A percentile compares a stretch with the other conserved stretches of the same genome.
These are phyloP conservation scores for Ceratocystis albifundus DNA, from an alignment of 2,329 filamentous ascomycete species.

Conservation along the genomic window DNA sequence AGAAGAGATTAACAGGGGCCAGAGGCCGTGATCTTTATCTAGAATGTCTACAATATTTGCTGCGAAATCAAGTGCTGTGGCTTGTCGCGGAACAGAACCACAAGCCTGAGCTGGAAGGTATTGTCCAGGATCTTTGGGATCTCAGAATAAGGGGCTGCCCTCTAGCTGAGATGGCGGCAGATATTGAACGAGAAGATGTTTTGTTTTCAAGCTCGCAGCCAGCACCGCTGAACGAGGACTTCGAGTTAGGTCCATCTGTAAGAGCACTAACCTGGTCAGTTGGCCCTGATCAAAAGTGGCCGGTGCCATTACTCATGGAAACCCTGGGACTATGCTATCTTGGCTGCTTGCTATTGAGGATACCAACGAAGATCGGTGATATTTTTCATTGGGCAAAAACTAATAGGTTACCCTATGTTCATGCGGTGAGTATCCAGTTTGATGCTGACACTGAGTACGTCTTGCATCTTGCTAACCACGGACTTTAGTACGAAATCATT, in stretches of 20 bases:
- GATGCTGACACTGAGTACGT: background rate
- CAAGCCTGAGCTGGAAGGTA: constrained; percentile 60
- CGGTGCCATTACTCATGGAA: constrained; percentile 58
- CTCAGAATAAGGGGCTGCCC: constrained; percentile 45
- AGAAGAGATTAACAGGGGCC: constrained; percentile 49
- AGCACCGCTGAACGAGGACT: constrained; percentile 23
- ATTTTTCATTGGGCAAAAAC: constrained; percentile 55
- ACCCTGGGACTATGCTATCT: constrained; percentile 71
- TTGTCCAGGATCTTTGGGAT: constrained; percentile 78
- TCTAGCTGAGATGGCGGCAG: constrained; percentile 24
- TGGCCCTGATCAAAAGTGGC: constrained; percentile 38
- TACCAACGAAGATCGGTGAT: constrained; percentile 66
- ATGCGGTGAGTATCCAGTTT: constrained; percentile 43
- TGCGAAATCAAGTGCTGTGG: constrained; percentile 70
- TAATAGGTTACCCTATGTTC: constrained; percentile 60
- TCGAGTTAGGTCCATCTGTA: constrained; percentile 24
- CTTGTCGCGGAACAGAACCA: constrained; percentile 56
- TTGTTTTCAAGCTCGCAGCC: constrained; percentile 31
- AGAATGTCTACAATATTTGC: constrained; percentile 69
- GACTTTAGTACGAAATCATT: constrained; percentile 47
- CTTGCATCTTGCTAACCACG: constrained; percentile 10
- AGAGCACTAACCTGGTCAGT: constrained; percentile 37
- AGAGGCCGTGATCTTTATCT: constrained; percentile 68
- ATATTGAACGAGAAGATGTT: constrained; percentile 14
- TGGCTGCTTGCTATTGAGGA: constrained; percentile 59